These are phyloP conservation scores for Calocybe indica DNA, from an alignment of 768 basidiomycete species.

Conservation along the genomic window DNA sequence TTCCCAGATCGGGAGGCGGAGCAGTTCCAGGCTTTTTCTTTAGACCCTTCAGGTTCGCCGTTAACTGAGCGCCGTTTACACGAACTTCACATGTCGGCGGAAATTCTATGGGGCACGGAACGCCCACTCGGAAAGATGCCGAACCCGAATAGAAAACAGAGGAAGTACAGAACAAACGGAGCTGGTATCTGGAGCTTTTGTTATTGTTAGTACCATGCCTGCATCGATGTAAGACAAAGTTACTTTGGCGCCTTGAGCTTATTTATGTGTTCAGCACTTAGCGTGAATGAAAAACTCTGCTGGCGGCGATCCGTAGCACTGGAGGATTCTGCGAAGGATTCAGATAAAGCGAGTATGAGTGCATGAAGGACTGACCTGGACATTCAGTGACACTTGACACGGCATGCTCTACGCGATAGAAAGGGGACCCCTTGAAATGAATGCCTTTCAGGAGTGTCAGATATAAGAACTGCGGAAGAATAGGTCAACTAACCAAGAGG, in stretches of 20 bases:
- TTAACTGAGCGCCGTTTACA: slow-evolving; percentile 64
- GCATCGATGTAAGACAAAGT: slow-evolving; percentile 4
- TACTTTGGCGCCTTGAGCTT: slow-evolving; percentile 58
- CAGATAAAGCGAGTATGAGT: neutral
- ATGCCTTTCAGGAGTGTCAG: slow-evolving; percentile 36
- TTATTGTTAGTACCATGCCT: slow-evolving; percentile 31
- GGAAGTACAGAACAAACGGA: slow-evolving; percentile 86
- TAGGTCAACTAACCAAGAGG: slow-evolving; percentile 19
- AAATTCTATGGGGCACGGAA: slow-evolving; percentile 80
- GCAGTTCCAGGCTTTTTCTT: slow-evolving; percentile 96
- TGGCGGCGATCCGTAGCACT: slow-evolving; percentile 74
- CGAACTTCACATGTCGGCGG: slow-evolving; percentile 89
- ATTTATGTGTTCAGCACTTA: slow-evolving; percentile 55
- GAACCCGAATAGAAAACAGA: slow-evolving; percentile 60
- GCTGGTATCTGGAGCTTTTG: slow-evolving; percentile 48
- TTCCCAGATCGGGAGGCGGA: slow-evolving; percentile 71
- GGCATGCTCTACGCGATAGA: slow-evolving; percentile 60
- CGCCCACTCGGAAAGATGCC: slow-evolving; percentile 46
- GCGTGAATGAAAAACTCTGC: slow-evolving; percentile 53
- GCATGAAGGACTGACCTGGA: slow-evolving; percentile 47
- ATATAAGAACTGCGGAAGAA: neutral
- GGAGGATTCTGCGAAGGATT: slow-evolving; percentile 52
- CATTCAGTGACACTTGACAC: slow-evolving; percentile 69
- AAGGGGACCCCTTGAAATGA: slow-evolving; percentile 77
- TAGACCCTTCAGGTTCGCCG: slow-evolving; percentile 79